Base-by-base conservation (phyloP, 1,139 yeast genomes). In the Geotrichum fermentans region DNA sequence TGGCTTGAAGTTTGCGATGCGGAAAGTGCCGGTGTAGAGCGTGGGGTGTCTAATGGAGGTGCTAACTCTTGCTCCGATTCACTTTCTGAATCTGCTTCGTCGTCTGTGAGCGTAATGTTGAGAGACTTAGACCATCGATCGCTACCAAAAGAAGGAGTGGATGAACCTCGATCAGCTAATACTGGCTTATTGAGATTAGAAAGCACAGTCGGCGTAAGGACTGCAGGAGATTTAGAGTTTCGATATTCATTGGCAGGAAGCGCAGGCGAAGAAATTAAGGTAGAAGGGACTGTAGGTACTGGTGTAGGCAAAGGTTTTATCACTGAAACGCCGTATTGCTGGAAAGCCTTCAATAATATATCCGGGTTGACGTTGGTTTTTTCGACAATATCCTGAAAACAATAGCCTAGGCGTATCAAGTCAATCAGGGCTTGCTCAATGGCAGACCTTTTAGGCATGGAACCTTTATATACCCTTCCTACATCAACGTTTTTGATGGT, bases 101-200 rank as follows among this genome's bases (percentile, higher is more conserved):
- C 41, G 17, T 42, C 47, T 16, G 38, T 43, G 4, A 42, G 28
- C 10, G 40, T 33, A 17, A 47, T 32, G 20, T 35, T 43, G n/a
- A 47, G 21, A 24, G 37, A 24, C 26, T 42, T 39, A 16, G 51
- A 47, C 50, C 46, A 47, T 28, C 51, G 36, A 29, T 47, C 51
- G 24, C 45, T 45, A 14, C 51, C 51, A 43, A 47, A 47, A 14
- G 46, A 21, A 24, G 44, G 40, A n/a, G 6, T 16, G 4, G 13
- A 10, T 34, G 21, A 4, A 13, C 13, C 13, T 34, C 18, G 14
- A 5, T 13, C 14, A 6, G 34, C 11, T 8, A 30, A 7, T 30
- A 6, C 5, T 5, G n/a, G 11, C 5, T 8, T 32, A 14, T 21
- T 14, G 16, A 13, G 0, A 4, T 13, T 10, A 7, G 18, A 24